A percentile compares a stretch with the other conserved stretches of the same genome.
Evolutionary conservation across 2,329 filamentous ascomycete genomes (phyloP).

Genomic region (Colletotrichum abscissum): DNA sequence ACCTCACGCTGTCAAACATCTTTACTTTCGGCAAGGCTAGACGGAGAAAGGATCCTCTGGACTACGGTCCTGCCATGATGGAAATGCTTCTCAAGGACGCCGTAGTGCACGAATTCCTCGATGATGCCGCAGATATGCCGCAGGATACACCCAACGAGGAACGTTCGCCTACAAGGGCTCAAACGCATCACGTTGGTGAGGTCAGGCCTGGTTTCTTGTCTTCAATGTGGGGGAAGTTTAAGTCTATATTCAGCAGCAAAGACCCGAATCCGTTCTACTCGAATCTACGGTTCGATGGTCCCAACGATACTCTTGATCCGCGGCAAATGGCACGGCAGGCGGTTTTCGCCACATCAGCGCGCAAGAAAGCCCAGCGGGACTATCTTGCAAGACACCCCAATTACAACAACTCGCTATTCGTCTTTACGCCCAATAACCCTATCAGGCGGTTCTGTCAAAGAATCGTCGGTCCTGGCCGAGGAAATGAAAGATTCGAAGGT

Average conservation of each 20-base stretch:
- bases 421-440: conserved; percentile 83
- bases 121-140: conserved; percentile 70
- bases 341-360: conserved; percentile 82
- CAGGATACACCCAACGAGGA: conserved; percentile 50
- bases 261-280: conserved; percentile 98
- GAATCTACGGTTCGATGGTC: conserved; percentile 73
- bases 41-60: conserved; percentile 81
- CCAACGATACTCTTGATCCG: conserved; percentile 84
- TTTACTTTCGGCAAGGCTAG: conserved; percentile 71
- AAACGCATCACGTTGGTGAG: conserved; percentile 51
- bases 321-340: conserved; percentile 91
- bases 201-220: conserved; percentile 70
- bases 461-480: conserved; percentile 91
- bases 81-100: conserved; percentile 98
- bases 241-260: conserved; percentile 66
- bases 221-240: conserved; percentile 70
- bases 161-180: conserved; percentile 44
- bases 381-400: conserved; percentile 87
- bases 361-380: conserved; percentile 89
- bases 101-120: conserved; percentile 93
- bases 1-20: conserved; percentile 80
- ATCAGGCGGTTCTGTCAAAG: conserved; percentile 87
- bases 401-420: conserved; percentile 92
- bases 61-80: conserved; percentile 90
- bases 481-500: conserved; percentile 87